phyloP scores from a whole-genome alignment of 495 filamentous ascomycete species.

The Penicillium pancosmium region DNA sequence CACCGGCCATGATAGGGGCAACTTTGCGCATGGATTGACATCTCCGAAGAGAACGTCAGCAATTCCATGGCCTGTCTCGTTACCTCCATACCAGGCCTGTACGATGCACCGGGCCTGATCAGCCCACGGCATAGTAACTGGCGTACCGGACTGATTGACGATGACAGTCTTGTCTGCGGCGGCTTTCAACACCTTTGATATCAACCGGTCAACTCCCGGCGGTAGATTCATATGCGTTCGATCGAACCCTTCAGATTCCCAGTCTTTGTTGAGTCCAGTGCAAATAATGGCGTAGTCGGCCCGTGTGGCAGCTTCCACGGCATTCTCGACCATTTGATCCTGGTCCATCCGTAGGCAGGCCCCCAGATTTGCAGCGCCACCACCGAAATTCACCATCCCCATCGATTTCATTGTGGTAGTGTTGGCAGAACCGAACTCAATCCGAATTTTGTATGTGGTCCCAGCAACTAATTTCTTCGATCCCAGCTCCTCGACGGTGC shows the following conservation, averaged over 20 bases:
- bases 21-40: conserved; percentile 45
- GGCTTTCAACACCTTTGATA: conserved; percentile 63
- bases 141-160: background rate
- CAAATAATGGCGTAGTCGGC: conserved; percentile 72
- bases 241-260: conserved; percentile 85
- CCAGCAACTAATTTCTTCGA: conserved; percentile 53
- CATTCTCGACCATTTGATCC: background rate
- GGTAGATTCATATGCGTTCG: conserved; percentile 76
- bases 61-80: conserved; percentile 59
- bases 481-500: conserved; percentile 59
- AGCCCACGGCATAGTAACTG: conserved; percentile 76
- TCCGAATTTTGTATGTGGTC: conserved; percentile 55
- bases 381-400: conserved; percentile 51
- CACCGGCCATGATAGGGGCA: conserved; percentile 18
- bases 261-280: conserved; percentile 78
- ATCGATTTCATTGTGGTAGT: conserved; percentile 54
- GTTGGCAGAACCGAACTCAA: conserved; percentile 62
- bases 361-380: conserved; percentile 68
- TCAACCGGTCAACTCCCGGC: conserved; percentile 62
- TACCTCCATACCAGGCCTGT: conserved; percentile 68
- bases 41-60: conserved; percentile 61
- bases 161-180: conserved; percentile 54
- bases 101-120: conserved; percentile 63
- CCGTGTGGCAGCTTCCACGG: conserved; percentile 53
- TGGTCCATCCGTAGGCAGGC: background rate